Evolutionary conservation across 169 alveolate genomes (phyloP).

Genomic region (Hammondia hammondi): DNA sequence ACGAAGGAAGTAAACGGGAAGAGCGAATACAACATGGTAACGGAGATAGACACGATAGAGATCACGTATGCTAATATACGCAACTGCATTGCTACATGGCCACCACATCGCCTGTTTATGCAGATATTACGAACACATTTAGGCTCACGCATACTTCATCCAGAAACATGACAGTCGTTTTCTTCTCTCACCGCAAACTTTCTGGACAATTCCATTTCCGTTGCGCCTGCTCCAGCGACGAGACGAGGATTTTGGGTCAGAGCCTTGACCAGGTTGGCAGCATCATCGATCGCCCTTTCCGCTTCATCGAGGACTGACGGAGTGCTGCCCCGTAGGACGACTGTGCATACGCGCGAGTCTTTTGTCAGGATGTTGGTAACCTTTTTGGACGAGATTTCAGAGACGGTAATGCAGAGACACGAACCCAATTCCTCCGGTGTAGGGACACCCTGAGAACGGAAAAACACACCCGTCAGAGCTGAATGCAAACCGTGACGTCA

Average conservation of each 20-base stretch:
- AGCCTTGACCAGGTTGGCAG: constrained; percentile 86
- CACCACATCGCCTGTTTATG: too few species aligned
- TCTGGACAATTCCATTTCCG: constrained; percentile 76
- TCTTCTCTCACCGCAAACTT: constrained; percentile 71
- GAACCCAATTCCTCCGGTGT: constrained; percentile 95
- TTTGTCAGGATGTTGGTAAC: constrained; percentile 73
- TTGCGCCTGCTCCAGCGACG: constrained; percentile 78
- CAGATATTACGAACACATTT: too few species aligned
- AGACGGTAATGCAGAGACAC: constrained; percentile 90
- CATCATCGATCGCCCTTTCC: constrained; percentile 98
- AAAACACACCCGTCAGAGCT: background rate
- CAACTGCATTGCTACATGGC: too few species aligned
- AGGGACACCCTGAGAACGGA: constrained; percentile 82
- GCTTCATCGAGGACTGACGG: constrained; percentile 96
- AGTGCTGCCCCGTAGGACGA: constrained; percentile 92
- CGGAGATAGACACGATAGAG: background rate
- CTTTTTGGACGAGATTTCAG: constrained; percentile 94
- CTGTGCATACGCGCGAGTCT: constrained; percentile 70
- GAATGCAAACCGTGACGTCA: background rate
- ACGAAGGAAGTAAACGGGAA: background rate
- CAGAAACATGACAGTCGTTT: too few species aligned
- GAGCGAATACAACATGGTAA: background rate
- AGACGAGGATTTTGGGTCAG: constrained; percentile 70
- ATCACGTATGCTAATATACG: background rate
- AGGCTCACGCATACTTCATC: too few species aligned